Conservation (phyloP, 768 basidiomycete genomes). For the Suillus ampliporus region DNA sequence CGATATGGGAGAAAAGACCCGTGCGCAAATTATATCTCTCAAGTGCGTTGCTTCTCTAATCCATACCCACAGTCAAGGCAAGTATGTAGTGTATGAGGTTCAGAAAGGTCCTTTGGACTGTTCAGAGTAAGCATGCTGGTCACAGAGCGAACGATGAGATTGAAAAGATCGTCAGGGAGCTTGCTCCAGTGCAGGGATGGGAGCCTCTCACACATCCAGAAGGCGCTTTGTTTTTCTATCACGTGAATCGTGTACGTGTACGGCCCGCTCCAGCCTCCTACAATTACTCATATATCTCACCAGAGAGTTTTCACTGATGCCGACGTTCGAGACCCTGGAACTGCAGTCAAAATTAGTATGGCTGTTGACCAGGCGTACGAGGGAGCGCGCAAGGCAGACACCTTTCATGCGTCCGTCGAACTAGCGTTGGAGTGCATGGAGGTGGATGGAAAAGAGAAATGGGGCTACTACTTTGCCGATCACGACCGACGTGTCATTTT, state of each 20-base stretch:
- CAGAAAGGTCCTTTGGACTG: neutral
- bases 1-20: neutral
- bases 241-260: slow-evolving; percentile 43
- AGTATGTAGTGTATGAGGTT: neutral
- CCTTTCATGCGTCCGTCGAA: neutral
- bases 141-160: neutral
- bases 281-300: neutral
- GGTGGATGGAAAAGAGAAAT: neutral
- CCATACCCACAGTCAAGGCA: neutral
- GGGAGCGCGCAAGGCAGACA: neutral
- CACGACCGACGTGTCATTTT: slow-evolving; percentile 7
- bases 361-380: neutral
- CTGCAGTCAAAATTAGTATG: neutral
- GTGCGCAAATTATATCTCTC: neutral
- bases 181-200: slow-evolving; percentile 37
- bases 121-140: slow-evolving; percentile 3
- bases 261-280: neutral
- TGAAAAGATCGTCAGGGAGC: neutral
- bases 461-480: slow-evolving; percentile 12
- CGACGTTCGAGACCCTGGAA: neutral
- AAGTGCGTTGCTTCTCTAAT: neutral
- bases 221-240: slow-evolving; percentile 58
- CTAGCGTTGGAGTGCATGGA: neutral
- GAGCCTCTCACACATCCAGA: slow-evolving; percentile 53
- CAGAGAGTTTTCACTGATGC: slow-evolving; percentile 49